A percentile compares a stretch with the other conserved stretches of the same genome.
Conservation (phyloP, 1,284 basidiomycete species). For the Peniophora sp. region DNA sequence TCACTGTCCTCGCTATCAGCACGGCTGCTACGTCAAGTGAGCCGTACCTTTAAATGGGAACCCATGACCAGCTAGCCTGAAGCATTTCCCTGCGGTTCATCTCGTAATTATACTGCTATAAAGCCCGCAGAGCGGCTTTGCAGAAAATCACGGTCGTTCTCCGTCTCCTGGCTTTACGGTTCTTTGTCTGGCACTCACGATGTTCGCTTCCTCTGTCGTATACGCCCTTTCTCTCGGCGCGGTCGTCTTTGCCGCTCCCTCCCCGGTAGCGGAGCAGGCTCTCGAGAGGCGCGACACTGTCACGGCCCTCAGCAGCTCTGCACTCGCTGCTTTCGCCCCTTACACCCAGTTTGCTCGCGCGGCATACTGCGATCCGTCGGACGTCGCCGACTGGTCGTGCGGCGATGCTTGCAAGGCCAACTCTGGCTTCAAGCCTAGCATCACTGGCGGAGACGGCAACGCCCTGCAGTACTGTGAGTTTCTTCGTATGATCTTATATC, state of each 20-base stretch:
- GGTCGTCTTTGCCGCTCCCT: background rate
- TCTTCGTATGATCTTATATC: background rate
- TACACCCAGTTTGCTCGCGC: slow-evolving; percentile 31
- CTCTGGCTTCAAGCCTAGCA: slow-evolving; percentile 41
- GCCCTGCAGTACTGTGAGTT: slow-evolving; percentile 33
- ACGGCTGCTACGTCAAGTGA: too few species aligned
- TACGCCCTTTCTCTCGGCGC: background rate
- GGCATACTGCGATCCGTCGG: slow-evolving; percentile 24
- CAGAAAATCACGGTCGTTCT: too few species aligned
- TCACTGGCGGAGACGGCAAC: slow-evolving; percentile 52
- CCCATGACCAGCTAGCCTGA: too few species aligned
- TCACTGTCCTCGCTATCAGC: too few species aligned
- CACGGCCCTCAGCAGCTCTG: slow-evolving; percentile 19
- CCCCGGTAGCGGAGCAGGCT: background rate
- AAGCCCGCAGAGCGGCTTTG: too few species aligned
- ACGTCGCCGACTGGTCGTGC: slow-evolving; percentile 27
- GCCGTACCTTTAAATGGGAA: too few species aligned
- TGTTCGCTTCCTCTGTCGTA: background rate
- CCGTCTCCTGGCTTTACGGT: too few species aligned
- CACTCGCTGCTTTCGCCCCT: slow-evolving; percentile 28
- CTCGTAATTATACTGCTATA: too few species aligned
- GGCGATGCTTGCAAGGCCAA: slow-evolving; percentile 42
- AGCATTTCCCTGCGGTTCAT: too few species aligned
- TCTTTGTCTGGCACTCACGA: background rate
- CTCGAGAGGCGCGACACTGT: slow-evolving; percentile 15